These are phyloP conservation scores for Yamadazyma paraphyllophila DNA, from an alignment of 805 yeast genomes.

Conservation along the genomic window DNA sequence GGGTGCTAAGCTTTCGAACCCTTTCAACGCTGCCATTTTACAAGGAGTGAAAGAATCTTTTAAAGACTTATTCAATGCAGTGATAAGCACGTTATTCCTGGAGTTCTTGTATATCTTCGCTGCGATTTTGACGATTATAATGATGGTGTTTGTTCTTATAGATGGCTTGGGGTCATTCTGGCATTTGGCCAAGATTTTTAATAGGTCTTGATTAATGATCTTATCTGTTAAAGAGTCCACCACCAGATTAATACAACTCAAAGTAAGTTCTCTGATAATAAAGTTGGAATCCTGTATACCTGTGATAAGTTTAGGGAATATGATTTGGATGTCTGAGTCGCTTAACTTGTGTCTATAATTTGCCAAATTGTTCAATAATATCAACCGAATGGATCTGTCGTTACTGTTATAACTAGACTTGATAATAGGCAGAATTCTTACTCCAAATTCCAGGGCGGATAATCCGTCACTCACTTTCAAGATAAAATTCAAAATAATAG, in stretches of 20 bases:
- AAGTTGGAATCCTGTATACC: constrained; percentile 87
- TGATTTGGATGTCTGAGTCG: constrained; percentile 61
- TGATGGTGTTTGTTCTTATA: constrained; percentile 73
- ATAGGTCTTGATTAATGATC: constrained; percentile 81
- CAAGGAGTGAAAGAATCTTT: constrained; percentile 78
- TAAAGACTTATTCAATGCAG: constrained; percentile 82
- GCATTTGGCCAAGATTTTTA: constrained; percentile 76
- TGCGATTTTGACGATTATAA: constrained; percentile 67
- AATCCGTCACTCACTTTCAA: constrained; percentile 28
- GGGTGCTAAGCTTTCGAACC: constrained; percentile 63
- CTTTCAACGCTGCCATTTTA: constrained; percentile 70
- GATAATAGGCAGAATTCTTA: constrained; percentile 58
- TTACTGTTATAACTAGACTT: constrained; percentile 59
- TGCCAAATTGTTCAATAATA: constrained; percentile 65
- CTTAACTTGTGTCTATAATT: constrained; percentile 49
- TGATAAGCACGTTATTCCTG: constrained; percentile 72
- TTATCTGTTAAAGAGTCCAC: constrained; percentile 69
- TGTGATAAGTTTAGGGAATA: constrained; percentile 66
- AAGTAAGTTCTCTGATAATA: constrained; percentile 75
- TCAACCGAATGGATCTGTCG: constrained; percentile 75
- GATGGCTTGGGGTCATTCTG: constrained; percentile 76
- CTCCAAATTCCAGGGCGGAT: constrained; percentile 34
- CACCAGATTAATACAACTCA: constrained; percentile 61
- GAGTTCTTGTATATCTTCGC: constrained; percentile 51
- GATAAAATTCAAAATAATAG: constrained; percentile 40